A percentile compares a stretch with the other conserved stretches of the same genome.
Evolutionary conservation across 2,329 filamentous ascomycete species (phyloP).

Genomic region (Pleurostoma richardsiae): DNA sequence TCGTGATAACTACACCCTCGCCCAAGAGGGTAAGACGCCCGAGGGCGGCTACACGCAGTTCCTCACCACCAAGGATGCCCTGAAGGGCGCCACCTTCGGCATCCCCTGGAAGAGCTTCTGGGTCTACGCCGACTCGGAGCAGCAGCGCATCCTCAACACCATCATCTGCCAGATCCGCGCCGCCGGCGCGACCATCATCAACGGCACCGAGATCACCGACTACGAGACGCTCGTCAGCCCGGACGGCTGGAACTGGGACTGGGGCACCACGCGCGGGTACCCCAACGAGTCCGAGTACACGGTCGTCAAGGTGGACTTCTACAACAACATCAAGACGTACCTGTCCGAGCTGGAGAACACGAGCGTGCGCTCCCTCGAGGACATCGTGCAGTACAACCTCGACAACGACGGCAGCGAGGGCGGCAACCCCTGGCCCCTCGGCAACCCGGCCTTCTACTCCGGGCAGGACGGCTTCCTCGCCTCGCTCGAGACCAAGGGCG

Average conservation of each 20-base stretch:
- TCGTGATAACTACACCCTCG: conserved; percentile 61
- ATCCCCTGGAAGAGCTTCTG: conserved; percentile 70
- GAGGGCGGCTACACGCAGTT: conserved; percentile 51
- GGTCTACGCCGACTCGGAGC: conserved; percentile 51
- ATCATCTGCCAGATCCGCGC: conserved; percentile 47
- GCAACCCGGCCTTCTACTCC: conserved; percentile 58
- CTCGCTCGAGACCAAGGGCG: conserved; percentile 54
- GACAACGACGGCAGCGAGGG: conserved; percentile 64
- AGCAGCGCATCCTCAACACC: conserved; percentile 46
- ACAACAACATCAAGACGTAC: conserved; percentile 57
- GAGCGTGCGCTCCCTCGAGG: conserved; percentile 51
- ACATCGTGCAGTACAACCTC: conserved; percentile 61
- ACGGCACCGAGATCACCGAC: conserved; percentile 63
- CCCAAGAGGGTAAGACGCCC: conserved; percentile 51
- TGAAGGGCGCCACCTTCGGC: conserved; percentile 62
- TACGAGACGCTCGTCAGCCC: conserved; percentile 58
- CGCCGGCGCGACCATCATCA: conserved; percentile 63
- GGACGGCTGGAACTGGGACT: conserved; percentile 71
- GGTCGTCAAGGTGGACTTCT: conserved; percentile 67
- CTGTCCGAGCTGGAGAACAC: conserved; percentile 60
- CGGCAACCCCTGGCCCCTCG: conserved; percentile 48
- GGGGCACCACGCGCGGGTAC: conserved; percentile 54
- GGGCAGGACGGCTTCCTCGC: conserved; percentile 70
- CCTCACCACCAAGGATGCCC: conserved; percentile 44
- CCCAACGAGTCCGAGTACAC: conserved; percentile 73